phyloP scores from a whole-genome alignment of 257 asterid genomes.

The Solanum clarkiae region DNA sequence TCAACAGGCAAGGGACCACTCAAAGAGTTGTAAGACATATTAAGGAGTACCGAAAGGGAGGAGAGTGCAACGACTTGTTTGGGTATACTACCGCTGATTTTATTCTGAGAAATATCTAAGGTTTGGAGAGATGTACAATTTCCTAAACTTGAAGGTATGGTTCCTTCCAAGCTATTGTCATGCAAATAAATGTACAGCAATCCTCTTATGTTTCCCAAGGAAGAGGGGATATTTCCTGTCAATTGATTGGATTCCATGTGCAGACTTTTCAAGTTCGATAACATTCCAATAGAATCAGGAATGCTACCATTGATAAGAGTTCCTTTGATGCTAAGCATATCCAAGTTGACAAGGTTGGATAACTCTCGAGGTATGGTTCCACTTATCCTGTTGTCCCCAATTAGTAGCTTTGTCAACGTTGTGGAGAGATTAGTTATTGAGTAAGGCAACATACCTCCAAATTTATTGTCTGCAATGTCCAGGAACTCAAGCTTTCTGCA shows the following conservation, averaged over 20 bases:
- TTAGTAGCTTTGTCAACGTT: constrained; percentile 14
- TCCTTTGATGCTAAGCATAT: constrained; percentile 8
- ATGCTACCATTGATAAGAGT: constrained; percentile 23
- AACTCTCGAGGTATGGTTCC: constrained; percentile 34
- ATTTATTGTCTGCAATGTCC: constrained; percentile 16
- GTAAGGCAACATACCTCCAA: constrained; percentile 25
- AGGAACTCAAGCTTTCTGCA: constrained; percentile 24
- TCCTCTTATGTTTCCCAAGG: constrained; percentile 25
- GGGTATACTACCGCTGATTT: constrained; percentile 26
- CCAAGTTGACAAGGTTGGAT: constrained; percentile 21
- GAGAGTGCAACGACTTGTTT: constrained; percentile 17
- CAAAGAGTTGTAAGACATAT: constrained; percentile 25
- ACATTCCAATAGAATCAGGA: constrained; percentile 33
- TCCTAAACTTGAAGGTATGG: constrained; percentile 25
- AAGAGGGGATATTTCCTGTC: constrained; percentile 24
- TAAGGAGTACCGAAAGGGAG: constrained; percentile 13
- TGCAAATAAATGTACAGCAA: constrained; percentile 14
- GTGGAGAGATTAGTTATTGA: constrained; percentile 28
- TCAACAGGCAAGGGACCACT: constrained; percentile 25
- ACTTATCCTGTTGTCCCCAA: constrained; percentile 14
- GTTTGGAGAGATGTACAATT: constrained; percentile 20
- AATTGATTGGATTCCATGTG: constrained; percentile 21
- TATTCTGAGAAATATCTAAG: constrained; percentile 20
- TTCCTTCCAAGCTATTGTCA: constrained; percentile 31
- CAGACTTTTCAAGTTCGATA: constrained; percentile 18